These are phyloP conservation scores for Musa schizocarpa DNA, from an alignment of 176 grass and related monocot genomes.

Conservation along the genomic window DNA sequence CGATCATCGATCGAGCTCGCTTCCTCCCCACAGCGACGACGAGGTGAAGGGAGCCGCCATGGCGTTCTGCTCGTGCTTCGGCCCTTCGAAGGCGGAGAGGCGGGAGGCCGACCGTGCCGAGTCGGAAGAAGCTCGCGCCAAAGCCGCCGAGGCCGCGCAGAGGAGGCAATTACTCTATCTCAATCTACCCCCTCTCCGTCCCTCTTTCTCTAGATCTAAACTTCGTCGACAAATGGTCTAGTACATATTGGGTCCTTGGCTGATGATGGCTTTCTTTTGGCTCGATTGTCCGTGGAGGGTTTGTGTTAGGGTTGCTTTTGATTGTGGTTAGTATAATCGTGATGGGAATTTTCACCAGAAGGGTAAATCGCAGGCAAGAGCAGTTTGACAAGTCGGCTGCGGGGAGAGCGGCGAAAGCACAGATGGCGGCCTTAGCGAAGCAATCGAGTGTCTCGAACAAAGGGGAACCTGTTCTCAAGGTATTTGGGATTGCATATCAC, in stretches of 20 bases:
- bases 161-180: slow-evolving; percentile 35
- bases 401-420: slow-evolving; percentile 69
- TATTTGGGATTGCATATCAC: slow-evolving; percentile 1
- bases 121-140: slow-evolving; percentile 65
- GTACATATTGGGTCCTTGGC: neutral
- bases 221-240: neutral
- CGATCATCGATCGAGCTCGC: neutral
- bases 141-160: slow-evolving; percentile 79
- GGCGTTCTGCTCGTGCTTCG: slow-evolving; percentile 81
- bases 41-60: slow-evolving; percentile 11
- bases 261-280: neutral
- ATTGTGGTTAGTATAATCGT: neutral
- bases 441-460: slow-evolving; percentile 29
- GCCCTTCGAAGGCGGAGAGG: slow-evolving; percentile 40
- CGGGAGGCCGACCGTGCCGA: slow-evolving; percentile 44
- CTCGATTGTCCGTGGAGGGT: neutral
- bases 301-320: neutral
- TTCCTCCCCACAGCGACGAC: neutral
- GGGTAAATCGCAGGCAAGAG: slow-evolving; percentile 36
- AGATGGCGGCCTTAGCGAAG: slow-evolving; percentile 84
- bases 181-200: neutral
- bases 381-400: slow-evolving; percentile 76
- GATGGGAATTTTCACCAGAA: neutral
- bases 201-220: neutral
- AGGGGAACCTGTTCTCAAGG: slow-evolving; percentile 90